These are phyloP conservation scores for Schizothecium vesticola DNA, from an alignment of 495 filamentous ascomycete species.

Conservation along the genomic window DNA sequence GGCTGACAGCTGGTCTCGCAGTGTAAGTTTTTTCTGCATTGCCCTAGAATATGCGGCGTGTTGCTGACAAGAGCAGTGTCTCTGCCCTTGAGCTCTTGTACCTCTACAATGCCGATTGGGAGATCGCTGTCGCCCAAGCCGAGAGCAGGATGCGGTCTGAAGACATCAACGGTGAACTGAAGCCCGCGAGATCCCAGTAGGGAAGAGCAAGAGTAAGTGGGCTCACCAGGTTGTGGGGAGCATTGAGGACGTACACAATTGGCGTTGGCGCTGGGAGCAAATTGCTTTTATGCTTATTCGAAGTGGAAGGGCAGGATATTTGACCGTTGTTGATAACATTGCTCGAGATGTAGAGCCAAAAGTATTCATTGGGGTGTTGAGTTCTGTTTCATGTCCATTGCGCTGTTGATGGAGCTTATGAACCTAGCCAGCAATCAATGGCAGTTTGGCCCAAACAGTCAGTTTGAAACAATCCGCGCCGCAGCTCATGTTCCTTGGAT, in stretches of 20 bases:
- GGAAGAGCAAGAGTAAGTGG: neutral
- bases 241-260: neutral
- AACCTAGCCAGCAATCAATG: neutral
- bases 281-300: neutral
- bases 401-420: neutral
- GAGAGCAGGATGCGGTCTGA: conserved; percentile 22
- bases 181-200: neutral
- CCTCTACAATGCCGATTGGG: conserved; percentile 24
- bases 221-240: neutral
- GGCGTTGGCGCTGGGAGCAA: neutral
- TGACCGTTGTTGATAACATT: neutral
- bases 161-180: conserved; percentile 15
- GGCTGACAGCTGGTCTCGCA: conserved; percentile 56
- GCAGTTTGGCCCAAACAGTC: neutral
- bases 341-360: neutral
- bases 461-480: neutral
- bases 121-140: conserved; percentile 20
- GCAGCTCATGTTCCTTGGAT: neutral
- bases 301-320: neutral
- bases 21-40: conserved; percentile 26
- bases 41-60: neutral
- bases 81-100: conserved; percentile 21
- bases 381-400: neutral
- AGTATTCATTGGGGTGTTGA: neutral
- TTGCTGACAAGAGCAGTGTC: conserved; percentile 16